Conservation (phyloP, 2,329 filamentous ascomycete genomes). For the Colletotrichum tropicicola region DNA sequence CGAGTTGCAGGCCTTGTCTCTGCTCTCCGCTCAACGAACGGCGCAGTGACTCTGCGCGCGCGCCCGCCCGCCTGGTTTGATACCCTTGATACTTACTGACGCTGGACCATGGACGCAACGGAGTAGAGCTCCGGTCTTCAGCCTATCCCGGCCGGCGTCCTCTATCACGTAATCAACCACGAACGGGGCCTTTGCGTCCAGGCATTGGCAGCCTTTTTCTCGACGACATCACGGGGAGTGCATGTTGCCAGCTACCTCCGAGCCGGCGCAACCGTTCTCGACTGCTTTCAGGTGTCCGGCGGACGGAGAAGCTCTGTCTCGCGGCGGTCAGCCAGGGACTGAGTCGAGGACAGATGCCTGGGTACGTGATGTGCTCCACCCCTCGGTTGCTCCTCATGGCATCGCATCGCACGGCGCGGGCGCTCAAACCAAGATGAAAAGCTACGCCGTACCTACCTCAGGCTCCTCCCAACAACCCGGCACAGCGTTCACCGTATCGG, state of each 20-base stretch:
- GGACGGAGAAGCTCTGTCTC: too few species aligned
- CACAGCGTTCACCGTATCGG: neutral
- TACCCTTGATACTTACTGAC: neutral
- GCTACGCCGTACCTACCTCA: too few species aligned
- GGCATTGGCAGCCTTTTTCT: neutral
- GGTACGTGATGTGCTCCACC: neutral
- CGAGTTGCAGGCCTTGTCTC: neutral
- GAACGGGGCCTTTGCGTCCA: conserved; percentile 10
- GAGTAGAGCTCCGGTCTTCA: neutral
- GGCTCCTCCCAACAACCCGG: neutral
- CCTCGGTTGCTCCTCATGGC: neutral
- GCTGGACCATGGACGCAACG: neutral
- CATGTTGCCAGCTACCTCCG: neutral
- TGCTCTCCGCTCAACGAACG: neutral
- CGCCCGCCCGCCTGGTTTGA: neutral
- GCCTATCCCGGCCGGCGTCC: neutral
- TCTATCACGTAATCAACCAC: conserved; percentile 14
- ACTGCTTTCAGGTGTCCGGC: too few species aligned
- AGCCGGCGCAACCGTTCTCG: neutral
- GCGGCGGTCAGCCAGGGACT: conserved; percentile 8
- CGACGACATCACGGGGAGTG: neutral
- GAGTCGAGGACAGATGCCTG: conserved; percentile 7
- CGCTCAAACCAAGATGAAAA: neutral
- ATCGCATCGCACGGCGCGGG: neutral
- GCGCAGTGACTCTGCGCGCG: neutral